Base-by-base conservation (phyloP, 805 yeast genomes). In the Kregervanrija fluxuum region DNA sequence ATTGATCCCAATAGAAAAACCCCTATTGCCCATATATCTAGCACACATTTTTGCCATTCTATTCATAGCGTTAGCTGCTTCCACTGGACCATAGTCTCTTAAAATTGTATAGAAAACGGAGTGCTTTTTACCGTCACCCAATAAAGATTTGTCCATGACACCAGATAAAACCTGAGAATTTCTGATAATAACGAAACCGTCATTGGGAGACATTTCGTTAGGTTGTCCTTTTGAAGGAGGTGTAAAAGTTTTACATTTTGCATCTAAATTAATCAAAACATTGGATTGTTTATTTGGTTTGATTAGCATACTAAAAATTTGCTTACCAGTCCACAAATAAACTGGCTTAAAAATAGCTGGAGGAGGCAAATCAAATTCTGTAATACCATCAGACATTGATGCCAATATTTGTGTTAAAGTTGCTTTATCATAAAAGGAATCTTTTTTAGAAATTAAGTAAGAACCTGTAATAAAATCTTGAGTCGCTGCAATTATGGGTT, bases 11-110 rank as follows among this genome's bases (percentile, higher is more conserved):
- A 93, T 95, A 1, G 96, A 88, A 57, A 93, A 93, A 0, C 99
- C 99, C 45, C 97, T 74, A 59, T 90, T 87, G 48, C 98, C 99
- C 59, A 93, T 71, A 63, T 68, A 93, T 57, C 99, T 73, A 1
- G 99, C 98, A 73, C 98, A 90, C 55, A 95, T 68, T 67, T 95
- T 95, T n/a, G 99, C 96, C 98, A 93, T 90, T 62, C 99, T 74
- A 65, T 95, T 91, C 99, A 93, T 93, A 5, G 98, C 96, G 22
- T 69, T 70, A 3, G 96, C 96, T 1, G 99, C 98, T 55, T 85
- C 96, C 53, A 81, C 84, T 5, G 99, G 85, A n/a, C 99, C 99
- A 62, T 83, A 90, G 62, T 93, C 99, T 67, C 99, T 75, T 48
- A 93, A 68, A 52, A 93, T 93, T 0, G 97, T 88, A 61, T 95